Conservation (phyloP, 192 early-diverging fungal species). For the Lunasporangiospora selenospora region DNA sequence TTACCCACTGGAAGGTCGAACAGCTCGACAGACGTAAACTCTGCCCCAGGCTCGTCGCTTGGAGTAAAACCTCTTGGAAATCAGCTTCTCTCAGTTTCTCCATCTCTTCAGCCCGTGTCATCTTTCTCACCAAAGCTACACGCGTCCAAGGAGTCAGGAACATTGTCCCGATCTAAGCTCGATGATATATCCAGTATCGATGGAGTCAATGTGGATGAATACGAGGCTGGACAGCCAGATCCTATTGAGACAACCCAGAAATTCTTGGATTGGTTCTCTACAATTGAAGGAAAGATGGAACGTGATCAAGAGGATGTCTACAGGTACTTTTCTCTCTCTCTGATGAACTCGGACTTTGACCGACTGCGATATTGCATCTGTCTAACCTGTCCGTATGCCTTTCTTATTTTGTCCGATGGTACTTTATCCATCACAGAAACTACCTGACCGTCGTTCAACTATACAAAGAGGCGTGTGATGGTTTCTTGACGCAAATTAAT, state of each 20-base stretch:
- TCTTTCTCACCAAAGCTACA: constrained; percentile 37
- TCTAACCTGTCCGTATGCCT: constrained; percentile 11
- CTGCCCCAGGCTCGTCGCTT: not conserved
- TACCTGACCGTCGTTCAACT: constrained; percentile 64
- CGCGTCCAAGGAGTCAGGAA: constrained; percentile 14
- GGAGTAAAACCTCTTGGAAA: constrained; percentile 9
- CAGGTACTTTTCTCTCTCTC: constrained; percentile 53
- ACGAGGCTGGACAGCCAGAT: constrained; percentile 48
- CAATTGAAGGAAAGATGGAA: constrained; percentile 82
- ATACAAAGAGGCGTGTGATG: constrained; percentile 69
- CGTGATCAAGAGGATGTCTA: constrained; percentile 88
- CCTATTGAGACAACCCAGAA: constrained; percentile 89
- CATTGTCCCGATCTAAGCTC: constrained; percentile 24
- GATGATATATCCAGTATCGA: constrained; percentile 18
- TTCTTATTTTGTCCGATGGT: not conserved
- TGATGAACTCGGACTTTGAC: not conserved
- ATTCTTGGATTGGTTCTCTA: constrained; percentile 95
- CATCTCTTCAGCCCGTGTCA: constrained; percentile 17
- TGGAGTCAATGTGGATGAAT: constrained; percentile 14
- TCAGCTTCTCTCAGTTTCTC: constrained; percentile 12
- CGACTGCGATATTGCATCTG: not conserved
- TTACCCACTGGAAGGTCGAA: constrained; percentile 8
- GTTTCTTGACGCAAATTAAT: constrained; percentile 67
- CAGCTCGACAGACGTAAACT: not conserved
- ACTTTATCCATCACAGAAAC: constrained; percentile 53